These are phyloP conservation scores for Yamadazyma blattariae DNA, from an alignment of 1,139 yeast genomes.

Conservation along the genomic window DNA sequence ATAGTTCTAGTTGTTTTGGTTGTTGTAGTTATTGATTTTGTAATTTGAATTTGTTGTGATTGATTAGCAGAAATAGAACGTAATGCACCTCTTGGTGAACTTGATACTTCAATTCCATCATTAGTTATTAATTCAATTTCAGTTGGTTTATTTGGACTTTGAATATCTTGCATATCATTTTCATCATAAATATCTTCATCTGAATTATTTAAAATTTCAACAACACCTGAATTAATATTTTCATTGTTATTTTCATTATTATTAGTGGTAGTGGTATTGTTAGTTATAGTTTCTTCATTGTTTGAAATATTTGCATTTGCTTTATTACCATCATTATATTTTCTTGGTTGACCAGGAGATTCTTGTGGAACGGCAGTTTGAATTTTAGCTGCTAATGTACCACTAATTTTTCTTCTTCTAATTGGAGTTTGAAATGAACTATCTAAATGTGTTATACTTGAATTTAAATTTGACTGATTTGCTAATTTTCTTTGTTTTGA, in stretches of 20 bases:
- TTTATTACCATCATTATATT: slow-evolving; percentile 37
- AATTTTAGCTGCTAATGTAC: slow-evolving; percentile 64
- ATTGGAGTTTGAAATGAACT: slow-evolving; percentile 66
- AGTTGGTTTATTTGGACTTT: slow-evolving; percentile 19
- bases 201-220: slow-evolving; percentile 31
- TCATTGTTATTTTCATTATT: slow-evolving; percentile 1
- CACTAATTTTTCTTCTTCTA: slow-evolving; percentile 68
- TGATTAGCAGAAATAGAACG: slow-evolving; percentile 41
- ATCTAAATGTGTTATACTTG: slow-evolving; percentile 34
- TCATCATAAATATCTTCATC: slow-evolving; percentile 31
- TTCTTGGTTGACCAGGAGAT: slow-evolving; percentile 97
- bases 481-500: slow-evolving; percentile 41
- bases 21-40: slow-evolving; percentile 49
- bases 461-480: slow-evolving; percentile 27
- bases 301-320: background rate
- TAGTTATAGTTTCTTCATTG: slow-evolving; percentile 2
- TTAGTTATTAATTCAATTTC: slow-evolving; percentile 16
- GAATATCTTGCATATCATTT: slow-evolving; percentile 24
- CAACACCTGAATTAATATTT: slow-evolving; percentile 18
- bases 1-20: slow-evolving; percentile 49
- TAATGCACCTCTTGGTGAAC: slow-evolving; percentile 24
- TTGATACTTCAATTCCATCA: slow-evolving; percentile 14
- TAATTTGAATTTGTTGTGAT: slow-evolving; percentile 34
- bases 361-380: slow-evolving; percentile 83
- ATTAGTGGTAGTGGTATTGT: background rate